Evolutionary conservation across 345 rosid species (phyloP).

Genomic region (Arabidopsis thaliana): TAIR10.1 NC_003076.8:21934001-21934500

Average conservation of each 20-base stretch:
- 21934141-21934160: slow-evolving; percentile 28
- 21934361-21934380: slow-evolving; percentile 5
- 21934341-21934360: slow-evolving; percentile 9
- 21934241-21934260: no score
- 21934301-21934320: neutral
- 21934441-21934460: neutral
- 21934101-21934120: neutral
- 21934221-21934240: neutral
- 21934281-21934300: neutral
- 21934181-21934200: slow-evolving; percentile 23
- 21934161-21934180: slow-evolving; percentile 25
- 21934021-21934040: slow-evolving; percentile 5
- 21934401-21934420: neutral
- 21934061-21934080: neutral
- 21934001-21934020: slow-evolving; percentile 26
- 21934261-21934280: neutral
- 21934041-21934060: slow-evolving; percentile 12
- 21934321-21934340: slow-evolving; percentile 5
- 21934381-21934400: slow-evolving; percentile 23
- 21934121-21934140: slow-evolving; percentile 15
- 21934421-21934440: neutral
- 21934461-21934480: neutral
- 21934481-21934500: neutral
- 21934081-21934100: neutral
- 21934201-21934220: no score